These are phyloP conservation scores for Ceratocystis huliohia DNA, from an alignment of 2,329 filamentous ascomycete genomes.

Conservation along the genomic window DNA sequence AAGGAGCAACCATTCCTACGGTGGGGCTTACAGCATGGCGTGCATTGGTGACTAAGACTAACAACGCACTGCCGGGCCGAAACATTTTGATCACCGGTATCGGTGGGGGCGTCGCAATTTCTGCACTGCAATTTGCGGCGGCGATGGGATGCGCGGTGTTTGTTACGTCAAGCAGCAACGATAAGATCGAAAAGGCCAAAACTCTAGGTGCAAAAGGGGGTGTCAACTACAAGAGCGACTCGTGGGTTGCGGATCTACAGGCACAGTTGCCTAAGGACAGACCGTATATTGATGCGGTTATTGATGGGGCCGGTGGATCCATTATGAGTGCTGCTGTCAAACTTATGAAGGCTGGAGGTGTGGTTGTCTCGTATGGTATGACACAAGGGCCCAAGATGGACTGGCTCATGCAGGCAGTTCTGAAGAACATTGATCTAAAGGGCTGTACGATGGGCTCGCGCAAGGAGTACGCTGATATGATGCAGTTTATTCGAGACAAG, in stretches of 20 bases:
- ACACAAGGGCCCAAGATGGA: constrained; percentile 74
- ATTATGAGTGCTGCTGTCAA: constrained; percentile 55
- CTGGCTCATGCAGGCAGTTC: constrained; percentile 68
- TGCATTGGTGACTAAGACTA: constrained; percentile 67
- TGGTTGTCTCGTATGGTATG: constrained; percentile 87
- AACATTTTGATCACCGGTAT: constrained; percentile 85
- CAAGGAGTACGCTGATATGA: constrained; percentile 82
- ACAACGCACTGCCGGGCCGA: constrained; percentile 47
- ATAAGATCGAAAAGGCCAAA: constrained; percentile 62
- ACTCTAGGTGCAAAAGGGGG: constrained; percentile 66
- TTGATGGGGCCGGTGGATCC: constrained; percentile 85
- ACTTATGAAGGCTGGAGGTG: constrained; percentile 66
- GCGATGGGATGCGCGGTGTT: constrained; percentile 65
- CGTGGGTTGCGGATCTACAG: constrained; percentile 68
- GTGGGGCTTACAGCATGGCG: constrained; percentile 83
- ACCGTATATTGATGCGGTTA: constrained; percentile 64
- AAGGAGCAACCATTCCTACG: constrained; percentile 74
- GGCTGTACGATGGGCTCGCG: constrained; percentile 87
- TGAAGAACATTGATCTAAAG: constrained; percentile 76
- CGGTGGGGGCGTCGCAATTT: constrained; percentile 79
- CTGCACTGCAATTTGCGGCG: constrained; percentile 66
- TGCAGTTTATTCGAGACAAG: constrained; percentile 62
- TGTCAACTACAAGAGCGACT: constrained; percentile 64
- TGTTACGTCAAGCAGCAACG: constrained; percentile 61
- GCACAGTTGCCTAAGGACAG: constrained; percentile 50